Evolutionary conservation across 1,284 basidiomycete genomes (phyloP).

Genomic region (Sparassis latifolia): DNA sequence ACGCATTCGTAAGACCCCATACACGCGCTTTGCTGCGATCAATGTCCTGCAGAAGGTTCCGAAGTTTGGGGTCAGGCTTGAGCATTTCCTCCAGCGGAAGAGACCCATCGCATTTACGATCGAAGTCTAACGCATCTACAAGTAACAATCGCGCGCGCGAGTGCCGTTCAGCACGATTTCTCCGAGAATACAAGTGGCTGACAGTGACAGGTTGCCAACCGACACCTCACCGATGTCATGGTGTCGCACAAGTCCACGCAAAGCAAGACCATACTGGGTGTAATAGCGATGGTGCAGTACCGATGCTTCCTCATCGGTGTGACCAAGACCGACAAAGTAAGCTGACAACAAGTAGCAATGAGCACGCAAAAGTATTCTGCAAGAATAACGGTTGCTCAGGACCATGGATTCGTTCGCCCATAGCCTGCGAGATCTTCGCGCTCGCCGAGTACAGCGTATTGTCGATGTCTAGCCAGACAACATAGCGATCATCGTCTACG

Average conservation of each 20-base stretch:
- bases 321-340: conserved; percentile 71
- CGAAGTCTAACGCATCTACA: conserved; percentile 81
- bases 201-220: too few species aligned
- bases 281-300: conserved; percentile 74
- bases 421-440: conserved; percentile 70
- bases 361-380: background rate
- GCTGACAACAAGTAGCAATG: conserved; percentile 32
- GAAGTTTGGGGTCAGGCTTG: conserved; percentile 54
- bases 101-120: conserved; percentile 77
- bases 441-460: conserved; percentile 80
- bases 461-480: conserved; percentile 84
- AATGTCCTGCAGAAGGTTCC: conserved; percentile 70
- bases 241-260: conserved; percentile 76
- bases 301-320: conserved; percentile 64
- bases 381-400: conserved; percentile 2
- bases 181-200: too few species aligned
- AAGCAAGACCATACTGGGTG: conserved; percentile 76
- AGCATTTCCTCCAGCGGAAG: conserved; percentile 82
- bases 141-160: background rate
- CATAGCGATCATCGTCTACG: conserved; percentile 41
- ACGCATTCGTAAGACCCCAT: conserved; percentile 81
- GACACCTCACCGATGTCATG: conserved; percentile 61
- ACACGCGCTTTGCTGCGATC: conserved; percentile 74
- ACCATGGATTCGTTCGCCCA: conserved; percentile 79
- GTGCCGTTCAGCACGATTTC: background rate